Base-by-base conservation (phyloP, 257 asterid species). In the Datura wrightii region DNA sequence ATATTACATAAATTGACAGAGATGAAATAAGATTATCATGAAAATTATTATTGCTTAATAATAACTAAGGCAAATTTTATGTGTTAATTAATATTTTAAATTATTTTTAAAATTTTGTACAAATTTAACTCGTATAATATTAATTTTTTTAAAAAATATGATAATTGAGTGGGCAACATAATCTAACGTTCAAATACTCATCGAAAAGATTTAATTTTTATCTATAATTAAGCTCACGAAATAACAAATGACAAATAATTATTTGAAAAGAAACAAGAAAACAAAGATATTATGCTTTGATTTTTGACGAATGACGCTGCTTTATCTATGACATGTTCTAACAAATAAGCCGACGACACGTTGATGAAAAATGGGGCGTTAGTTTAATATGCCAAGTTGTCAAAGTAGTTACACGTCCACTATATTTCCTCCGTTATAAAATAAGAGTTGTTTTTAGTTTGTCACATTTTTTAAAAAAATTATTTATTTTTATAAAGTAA, bases 251-350 rank as follows among this genome's bases (percentile, higher is more conserved):
- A 5, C 71, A 72, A 72, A 5, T 4, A 74, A 48, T n/a, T 19
- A 11, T 46, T 59, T 36, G 0, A 14, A 74, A 46, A 44, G 41
- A 74, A 19, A 5, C 18, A 48, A 19, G 13, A 74, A 72, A 72
- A 46, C n/a, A 48, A 46, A 6, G n/a, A 74, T 34, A 72, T 19
- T 72, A 19, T 19, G n/a, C n/a, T n/a, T 19, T 74, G 60, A 5
- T 34, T 41, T 71, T 71, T 71, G 79, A 71, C 79, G 80, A 74
- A 74, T 46, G 60, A 76, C 24, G 31, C 31, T 37, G n/a, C 31
- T 50, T 76, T 24, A 18, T 76, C 46, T 31, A 3, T 76, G 82
- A 76, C 82, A 76, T 76, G 82, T 76, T 50, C 46, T 16, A 50
- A 52, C 82, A 50, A 76, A 50, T 76, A 50, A 50, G 62, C 11